A percentile compares a stretch with the other conserved stretches of the same genome.
These are phyloP conservation scores for Calonectria pteridis DNA, from an alignment of 2,329 filamentous ascomycete species.

Conservation along the genomic window DNA sequence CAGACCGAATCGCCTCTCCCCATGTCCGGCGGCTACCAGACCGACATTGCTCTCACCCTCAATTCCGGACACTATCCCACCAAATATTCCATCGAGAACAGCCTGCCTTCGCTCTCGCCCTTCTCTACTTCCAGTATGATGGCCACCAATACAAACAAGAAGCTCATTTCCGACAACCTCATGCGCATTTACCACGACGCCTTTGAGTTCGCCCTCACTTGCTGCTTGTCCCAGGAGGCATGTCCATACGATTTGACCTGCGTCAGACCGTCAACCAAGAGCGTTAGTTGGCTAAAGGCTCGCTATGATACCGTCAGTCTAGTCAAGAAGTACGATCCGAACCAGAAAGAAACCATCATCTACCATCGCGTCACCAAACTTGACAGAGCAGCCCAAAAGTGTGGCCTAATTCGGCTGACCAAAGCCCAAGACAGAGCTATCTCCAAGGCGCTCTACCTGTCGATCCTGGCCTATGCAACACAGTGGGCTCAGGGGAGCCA, in stretches of 20 bases:
- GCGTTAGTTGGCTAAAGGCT: slow-evolving; percentile 42
- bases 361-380: slow-evolving; percentile 62
- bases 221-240: slow-evolving; percentile 65
- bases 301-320: slow-evolving; percentile 41
- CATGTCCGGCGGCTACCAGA: slow-evolving; percentile 38
- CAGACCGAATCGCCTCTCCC: background rate
- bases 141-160: slow-evolving; percentile 43
- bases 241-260: slow-evolving; percentile 58
- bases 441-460: slow-evolving; percentile 59
- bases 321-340: slow-evolving; percentile 37
- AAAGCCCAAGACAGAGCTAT: slow-evolving; percentile 56
- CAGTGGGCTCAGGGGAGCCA: slow-evolving; percentile 55
- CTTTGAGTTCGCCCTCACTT: slow-evolving; percentile 64
- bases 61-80: slow-evolving; percentile 24
- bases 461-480: slow-evolving; percentile 65
- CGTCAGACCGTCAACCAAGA: slow-evolving; percentile 29
- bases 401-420: slow-evolving; percentile 55
- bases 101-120: slow-evolving; percentile 38
- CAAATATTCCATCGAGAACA: slow-evolving; percentile 19
- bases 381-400: slow-evolving; percentile 56
- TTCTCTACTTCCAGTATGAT: slow-evolving; percentile 41
- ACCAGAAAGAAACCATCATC: slow-evolving; percentile 55
- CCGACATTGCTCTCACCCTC: slow-evolving; percentile 35
- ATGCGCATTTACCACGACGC: slow-evolving; percentile 64
- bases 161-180: slow-evolving; percentile 41